A percentile compares a stretch with the other conserved stretches of the same genome.
Evolutionary conservation across 1,284 basidiomycete genomes (phyloP).

Genomic region (Cryptococcus sp.): DNA sequence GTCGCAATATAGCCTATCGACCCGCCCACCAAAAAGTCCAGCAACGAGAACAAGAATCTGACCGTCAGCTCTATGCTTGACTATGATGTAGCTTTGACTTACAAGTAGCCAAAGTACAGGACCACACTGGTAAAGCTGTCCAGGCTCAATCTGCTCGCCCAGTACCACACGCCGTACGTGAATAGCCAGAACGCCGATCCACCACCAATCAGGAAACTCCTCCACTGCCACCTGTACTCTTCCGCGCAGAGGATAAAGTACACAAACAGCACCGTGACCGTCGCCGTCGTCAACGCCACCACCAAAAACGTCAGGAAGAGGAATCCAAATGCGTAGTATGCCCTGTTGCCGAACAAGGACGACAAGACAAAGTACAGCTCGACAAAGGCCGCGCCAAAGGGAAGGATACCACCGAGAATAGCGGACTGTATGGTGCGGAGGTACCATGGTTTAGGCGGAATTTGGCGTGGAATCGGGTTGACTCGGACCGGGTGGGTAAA

Average conservation of each 20-base stretch:
- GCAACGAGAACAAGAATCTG: constrained; percentile 63
- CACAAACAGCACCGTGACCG: constrained; percentile 80
- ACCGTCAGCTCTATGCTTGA: not conserved
- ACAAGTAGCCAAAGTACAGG: constrained; percentile 87
- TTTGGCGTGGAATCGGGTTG: constrained; percentile 87
- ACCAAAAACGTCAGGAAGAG: constrained; percentile 80
- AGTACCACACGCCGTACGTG: constrained; percentile 66
- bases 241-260: constrained; percentile 94
- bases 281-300: constrained; percentile 80
- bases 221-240: constrained; percentile 98
- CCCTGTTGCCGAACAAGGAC: constrained; percentile 85
- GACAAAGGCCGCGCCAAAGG: constrained; percentile 92
- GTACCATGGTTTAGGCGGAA: constrained; percentile 78
- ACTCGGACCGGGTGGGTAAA: constrained; percentile 76
- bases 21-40: constrained; percentile 87
- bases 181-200: constrained; percentile 91
- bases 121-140: constrained; percentile 76
- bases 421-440: constrained; percentile 71
- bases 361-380: constrained; percentile 93
- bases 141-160: constrained; percentile 76
- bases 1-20: constrained; percentile 77
- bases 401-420: constrained; percentile 81
- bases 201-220: constrained; percentile 88
- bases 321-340: constrained; percentile 95
- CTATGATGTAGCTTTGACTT: constrained; percentile 15